phyloP scores from a whole-genome alignment of 495 filamentous ascomycete species.

The Aspergillus cavernicola region DNA sequence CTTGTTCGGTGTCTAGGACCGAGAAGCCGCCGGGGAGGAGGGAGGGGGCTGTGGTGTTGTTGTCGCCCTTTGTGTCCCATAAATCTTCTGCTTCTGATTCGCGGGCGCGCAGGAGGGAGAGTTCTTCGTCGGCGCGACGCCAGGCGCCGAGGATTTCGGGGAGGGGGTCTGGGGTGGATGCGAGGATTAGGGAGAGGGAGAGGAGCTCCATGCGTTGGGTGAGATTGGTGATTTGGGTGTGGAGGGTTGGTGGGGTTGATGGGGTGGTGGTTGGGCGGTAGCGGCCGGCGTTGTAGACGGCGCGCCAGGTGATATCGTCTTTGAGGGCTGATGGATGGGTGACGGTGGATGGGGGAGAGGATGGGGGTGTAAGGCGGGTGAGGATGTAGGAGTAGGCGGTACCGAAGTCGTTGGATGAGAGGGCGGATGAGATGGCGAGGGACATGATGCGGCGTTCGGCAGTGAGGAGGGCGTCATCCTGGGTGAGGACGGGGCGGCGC shows the following conservation, averaged over 20 bases:
- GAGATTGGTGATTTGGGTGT: conserved; percentile 40
- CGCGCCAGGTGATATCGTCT: conserved; percentile 89
- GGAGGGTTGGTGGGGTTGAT: conserved; percentile 25
- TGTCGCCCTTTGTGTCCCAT: conserved; percentile 66
- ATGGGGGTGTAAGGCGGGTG: conserved; percentile 51
- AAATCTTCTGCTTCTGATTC: conserved; percentile 72
- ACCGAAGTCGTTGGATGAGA: conserved; percentile 87
- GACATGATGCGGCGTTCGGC: conserved; percentile 69
- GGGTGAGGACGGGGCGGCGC: conserved; percentile 7
- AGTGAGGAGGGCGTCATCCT: conserved; percentile 28
- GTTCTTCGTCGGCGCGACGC: conserved; percentile 84
- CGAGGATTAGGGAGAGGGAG: conserved; percentile 76
- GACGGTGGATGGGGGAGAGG: conserved; percentile 21
- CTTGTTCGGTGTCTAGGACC: conserved; percentile 39
- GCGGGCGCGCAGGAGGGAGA: conserved; percentile 60
- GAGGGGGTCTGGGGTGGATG: conserved; percentile 65
- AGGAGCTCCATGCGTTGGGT: conserved; percentile 87
- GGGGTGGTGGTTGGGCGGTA: conserved; percentile 50
- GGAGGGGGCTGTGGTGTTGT: conserved; percentile 37
- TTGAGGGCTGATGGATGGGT: conserved; percentile 28
- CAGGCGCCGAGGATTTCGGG: conserved; percentile 82
- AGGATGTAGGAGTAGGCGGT: conserved; percentile 95
- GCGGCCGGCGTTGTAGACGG: conserved; percentile 82
- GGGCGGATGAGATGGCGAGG: conserved; percentile 85
- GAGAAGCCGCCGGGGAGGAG: conserved; percentile 67